phyloP scores from a whole-genome alignment of 768 basidiomycete genomes.

The Chalciporus piperatus region DNA sequence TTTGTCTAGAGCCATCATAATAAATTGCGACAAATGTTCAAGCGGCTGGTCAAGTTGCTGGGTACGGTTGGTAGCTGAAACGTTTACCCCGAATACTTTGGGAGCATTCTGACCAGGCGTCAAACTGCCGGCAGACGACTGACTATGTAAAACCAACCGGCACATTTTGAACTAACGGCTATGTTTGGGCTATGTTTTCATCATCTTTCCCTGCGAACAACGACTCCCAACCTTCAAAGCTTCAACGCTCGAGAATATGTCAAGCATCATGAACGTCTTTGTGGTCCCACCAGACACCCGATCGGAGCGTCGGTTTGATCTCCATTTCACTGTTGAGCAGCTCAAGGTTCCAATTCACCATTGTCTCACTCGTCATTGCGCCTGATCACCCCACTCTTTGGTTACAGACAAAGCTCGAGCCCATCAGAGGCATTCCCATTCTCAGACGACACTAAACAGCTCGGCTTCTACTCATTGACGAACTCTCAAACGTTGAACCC shows the following conservation, averaged over 20 bases:
- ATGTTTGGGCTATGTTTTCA: no score
- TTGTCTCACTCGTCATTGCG: background rate
- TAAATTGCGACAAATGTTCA: constrained; percentile 46
- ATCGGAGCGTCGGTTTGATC: constrained; percentile 84
- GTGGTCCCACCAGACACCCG: constrained; percentile 86
- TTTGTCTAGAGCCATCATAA: constrained; percentile 32
- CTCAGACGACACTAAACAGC: constrained; percentile 61
- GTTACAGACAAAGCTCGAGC: constrained; percentile 72
- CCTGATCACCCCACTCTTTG: background rate
- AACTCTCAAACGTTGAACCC: constrained; percentile 85
- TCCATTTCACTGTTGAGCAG: constrained; percentile 66
- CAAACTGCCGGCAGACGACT: no score
- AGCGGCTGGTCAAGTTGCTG: no score
- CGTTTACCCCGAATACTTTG: constrained; percentile 42
- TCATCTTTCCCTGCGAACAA: no score
- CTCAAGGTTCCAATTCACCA: constrained; percentile 63
- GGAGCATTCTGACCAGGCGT: constrained; percentile 24
- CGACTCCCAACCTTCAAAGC: no score
- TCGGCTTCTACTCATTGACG: constrained; percentile 72
- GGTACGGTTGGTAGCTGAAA: constrained; percentile 46
- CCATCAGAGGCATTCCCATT: constrained; percentile 86
- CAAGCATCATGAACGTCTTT: constrained; percentile 60
- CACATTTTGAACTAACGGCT: no score
- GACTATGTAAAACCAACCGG: no score
- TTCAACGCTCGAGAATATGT: constrained; percentile 28